Evolutionary conservation across 768 basidiomycete species (phyloP), one percentile per base, ranked within the genome.

Genomic region (Leccinum subtestaceum): DNA sequence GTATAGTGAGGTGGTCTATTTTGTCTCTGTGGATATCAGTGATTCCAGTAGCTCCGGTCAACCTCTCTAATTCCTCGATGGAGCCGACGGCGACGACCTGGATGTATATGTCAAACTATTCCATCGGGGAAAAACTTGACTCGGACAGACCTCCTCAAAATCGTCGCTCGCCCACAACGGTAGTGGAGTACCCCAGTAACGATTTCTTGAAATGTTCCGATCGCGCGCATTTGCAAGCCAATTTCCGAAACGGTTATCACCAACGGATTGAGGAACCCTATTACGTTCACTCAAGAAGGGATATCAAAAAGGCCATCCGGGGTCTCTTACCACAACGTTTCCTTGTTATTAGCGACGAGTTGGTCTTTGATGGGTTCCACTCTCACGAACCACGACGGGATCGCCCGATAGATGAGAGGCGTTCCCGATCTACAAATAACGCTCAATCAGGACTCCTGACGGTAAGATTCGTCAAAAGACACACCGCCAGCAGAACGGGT

Each of bases 111-210:
- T 36, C n/a, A 13, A 50, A 51, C 43, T 55, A 52, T 56, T 55
- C 9, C 13, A 19, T 13, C 29, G 12, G 6, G 9, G 15, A 47
- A 23, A n/a, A 45, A 36, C 15, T 17, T 27, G 36, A 50, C 53
- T 21, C 21, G 2, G 51, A 48, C 64, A 9, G 10, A 62, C 94
- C 84, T 99, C 97, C 71, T 93, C 83, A 67, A 84, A 78, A 74
- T 99, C 97, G 0, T 95, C 93, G 68, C 91, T 95, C 27, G 80
- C 93, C 97, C 97, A 99, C 36, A 99, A 77, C 11, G 97, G 97
- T 57, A 99, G 87, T 13, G 97, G 97, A 4, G 95, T 98, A 34
- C 96, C 97, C 95, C 95, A 99, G 72, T 98, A 99, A 51, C 97
- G 84, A 78, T 98, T 98, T 61, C 97, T 84, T 17, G 95, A 97